Percentiles rank a stretch among this genome's conserved stretches.
Evolutionary conservation across 257 asterid genomes (phyloP).

Genomic region (Lithospermum erythrorhizon): DNA sequence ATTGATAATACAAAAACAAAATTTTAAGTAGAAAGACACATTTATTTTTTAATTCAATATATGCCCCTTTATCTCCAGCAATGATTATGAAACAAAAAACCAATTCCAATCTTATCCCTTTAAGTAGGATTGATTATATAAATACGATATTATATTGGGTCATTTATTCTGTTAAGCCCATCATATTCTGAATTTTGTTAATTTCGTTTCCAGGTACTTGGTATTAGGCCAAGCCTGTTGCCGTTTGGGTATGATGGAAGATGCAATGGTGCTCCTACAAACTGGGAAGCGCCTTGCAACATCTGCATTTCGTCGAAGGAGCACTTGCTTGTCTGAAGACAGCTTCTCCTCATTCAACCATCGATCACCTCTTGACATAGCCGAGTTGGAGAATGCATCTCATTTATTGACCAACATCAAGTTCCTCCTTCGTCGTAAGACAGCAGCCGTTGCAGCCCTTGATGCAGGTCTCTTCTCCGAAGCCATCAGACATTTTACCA

Average conservation of each 20-base stretch:
- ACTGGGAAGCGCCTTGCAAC: slow-evolving; percentile 89
- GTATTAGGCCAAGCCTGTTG: slow-evolving; percentile 90
- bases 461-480: slow-evolving; percentile 57
- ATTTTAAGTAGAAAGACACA: too few species aligned
- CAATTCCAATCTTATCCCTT: too few species aligned
- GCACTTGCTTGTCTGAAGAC: slow-evolving; percentile 79
- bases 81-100: too few species aligned
- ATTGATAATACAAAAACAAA: too few species aligned
- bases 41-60: too few species aligned
- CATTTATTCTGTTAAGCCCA: too few species aligned
- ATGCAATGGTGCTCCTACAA: slow-evolving; percentile 82
- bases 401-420: slow-evolving; percentile 51
- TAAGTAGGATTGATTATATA: too few species aligned
- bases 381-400: slow-evolving; percentile 38
- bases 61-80: too few species aligned
- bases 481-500: slow-evolving; percentile 55
- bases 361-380: slow-evolving; percentile 18
- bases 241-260: slow-evolving; percentile 91
- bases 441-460: slow-evolving; percentile 60
- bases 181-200: background rate
- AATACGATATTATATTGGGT: too few species aligned
- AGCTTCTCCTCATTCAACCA: slow-evolving; percentile 38
- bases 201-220: slow-evolving; percentile 40
- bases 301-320: slow-evolving; percentile 79
- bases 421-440: slow-evolving; percentile 51